Evolutionary conservation across 495 filamentous ascomycete species (phyloP), one percentile per base, ranked within the genome.

Genomic region (Xylaria acuta): DNA sequence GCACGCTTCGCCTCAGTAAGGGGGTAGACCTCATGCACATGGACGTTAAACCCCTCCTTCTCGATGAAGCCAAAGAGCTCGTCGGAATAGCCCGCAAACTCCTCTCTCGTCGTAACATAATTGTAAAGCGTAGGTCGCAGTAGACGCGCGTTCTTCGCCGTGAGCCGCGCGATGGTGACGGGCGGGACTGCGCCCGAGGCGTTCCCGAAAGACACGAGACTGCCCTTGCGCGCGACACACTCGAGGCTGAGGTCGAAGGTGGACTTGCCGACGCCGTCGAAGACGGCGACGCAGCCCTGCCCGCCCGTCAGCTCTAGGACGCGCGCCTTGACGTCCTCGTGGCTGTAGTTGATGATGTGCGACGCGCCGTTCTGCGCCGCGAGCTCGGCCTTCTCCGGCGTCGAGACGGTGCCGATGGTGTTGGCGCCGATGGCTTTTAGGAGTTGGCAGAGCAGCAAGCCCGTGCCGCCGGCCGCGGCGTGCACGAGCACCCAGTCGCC

Each of bases 391-490:
- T 98, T 99, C 78, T 89, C 92, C 11, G 80, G 73, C 34, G 90
- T 92, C 11, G 90, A 90, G 1, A 93, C 94, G 12, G 94, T 97
- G 6, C 92, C 96, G 77, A 99, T 97, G 12, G 91, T 90, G 70
- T 86, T 87, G 27, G 93, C 95, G 1, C 94, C 95, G 34, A 94
- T 86, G 1, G 84, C 82, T 62, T 86, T 85, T 30, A 98, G 80
- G 54, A 98, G 81, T 82, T 97, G 94, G 32, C 88, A 90, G 67
- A 98, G 84, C 82, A 91, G 89, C 53, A 91, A 84, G 0, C 95
- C 96, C 0, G 94, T 92, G 5, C 96, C 96, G 53, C 96, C 96
- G 11, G 95, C 94, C 0, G 96, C 96, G 0, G 96, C 95, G 74
- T 97, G 94, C 41, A 98, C 88, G 1, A 99, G 88, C 9, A 96